Base-by-base conservation (phyloP, 202 grass and related monocot genomes). In the Thinopyrum obtusiflorum region DNA sequence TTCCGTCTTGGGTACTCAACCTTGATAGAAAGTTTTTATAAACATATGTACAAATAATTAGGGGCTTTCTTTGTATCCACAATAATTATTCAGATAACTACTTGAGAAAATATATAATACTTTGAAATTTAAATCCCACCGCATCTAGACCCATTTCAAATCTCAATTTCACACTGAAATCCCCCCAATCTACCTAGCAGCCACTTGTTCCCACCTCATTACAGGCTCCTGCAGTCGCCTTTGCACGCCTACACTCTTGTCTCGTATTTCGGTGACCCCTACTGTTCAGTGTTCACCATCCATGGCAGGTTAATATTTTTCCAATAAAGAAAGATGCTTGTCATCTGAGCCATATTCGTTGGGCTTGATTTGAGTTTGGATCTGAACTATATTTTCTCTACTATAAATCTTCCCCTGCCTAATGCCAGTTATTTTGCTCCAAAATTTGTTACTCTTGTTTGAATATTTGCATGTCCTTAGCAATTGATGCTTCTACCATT, bases 341-440 rank as follows among this genome's bases (percentile, higher is more conserved):
- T 37, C 57, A 62, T 53, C 14, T 37, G 18, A 80, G 64, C 29
- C 15, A n/a, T 17, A 81, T 81, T 13, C 20, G 11, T 53, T 53
- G 17, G 27, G 26, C 27, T 81, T 67, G 5, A 23, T 75, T 80
- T 47, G 65, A 80, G 61, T 20, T 66, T 81, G 62, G 78, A 66
- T 49, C 60, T 62, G 21, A 62, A 64, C 23, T 64, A 26, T 64
- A 26, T 28, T 27, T 44, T 47, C 10, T 70, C 21, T 37, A 29
- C 31, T 40, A 36, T 15, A 44, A 46, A 23, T 67, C 25, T 68
- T 46, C 29, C 27, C 17, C 23, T 57, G 51, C 18, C 51, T n/a
- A n/a, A 81, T 49, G 49, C 53, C 53, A 69, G 66, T 11, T 78
- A 31, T 61, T 60, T 60, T 67, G 18, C 29, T 68, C 26, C 32